phyloP scores from a whole-genome alignment of 345 rosid genomes.

The Noccaea caerulescens region DNA sequence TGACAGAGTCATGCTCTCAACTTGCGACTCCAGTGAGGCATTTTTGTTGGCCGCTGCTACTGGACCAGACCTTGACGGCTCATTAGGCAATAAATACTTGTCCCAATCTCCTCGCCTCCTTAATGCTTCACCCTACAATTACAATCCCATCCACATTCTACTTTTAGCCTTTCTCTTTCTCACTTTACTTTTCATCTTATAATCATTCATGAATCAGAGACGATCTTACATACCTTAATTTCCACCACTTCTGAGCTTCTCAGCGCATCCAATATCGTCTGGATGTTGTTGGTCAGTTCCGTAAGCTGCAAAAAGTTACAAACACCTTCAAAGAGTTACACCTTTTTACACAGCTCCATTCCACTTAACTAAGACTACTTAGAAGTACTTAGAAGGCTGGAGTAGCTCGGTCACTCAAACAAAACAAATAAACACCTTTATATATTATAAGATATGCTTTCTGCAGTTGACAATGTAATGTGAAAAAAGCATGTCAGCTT shows the following conservation, averaged over 20 bases:
- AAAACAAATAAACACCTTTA: constrained; percentile 3
- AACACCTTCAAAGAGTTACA: neutral
- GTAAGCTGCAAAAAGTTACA: constrained; percentile 59
- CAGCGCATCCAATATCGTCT: constrained; percentile 67
- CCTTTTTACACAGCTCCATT: neutral
- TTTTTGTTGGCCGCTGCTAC: constrained; percentile 4
- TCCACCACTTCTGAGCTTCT: constrained; percentile 65
- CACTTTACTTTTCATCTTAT: constrained; percentile 9
- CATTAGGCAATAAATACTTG: constrained; percentile 40
- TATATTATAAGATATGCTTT: neutral
- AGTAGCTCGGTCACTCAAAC: neutral
- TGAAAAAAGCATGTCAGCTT: constrained; percentile 2
- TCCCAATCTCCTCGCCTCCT: constrained; percentile 48
- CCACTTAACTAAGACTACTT: too few species aligned
- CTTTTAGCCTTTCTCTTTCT: constrained; percentile 7
- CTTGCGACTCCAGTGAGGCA: constrained; percentile 25
- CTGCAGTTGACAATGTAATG: neutral
- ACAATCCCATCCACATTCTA: constrained; percentile 11
- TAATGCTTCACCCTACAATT: constrained; percentile 40
- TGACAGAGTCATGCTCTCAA: constrained; percentile 33
- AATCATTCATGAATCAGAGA: constrained; percentile 4
- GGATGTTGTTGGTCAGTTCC: constrained; percentile 56
- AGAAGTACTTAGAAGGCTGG: too few species aligned
- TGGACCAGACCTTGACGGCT: constrained; percentile 8
- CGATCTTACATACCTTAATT: constrained; percentile 56